phyloP scores from a whole-genome alignment of 2,329 filamentous ascomycete genomes.

The Ustulina deusta region DNA sequence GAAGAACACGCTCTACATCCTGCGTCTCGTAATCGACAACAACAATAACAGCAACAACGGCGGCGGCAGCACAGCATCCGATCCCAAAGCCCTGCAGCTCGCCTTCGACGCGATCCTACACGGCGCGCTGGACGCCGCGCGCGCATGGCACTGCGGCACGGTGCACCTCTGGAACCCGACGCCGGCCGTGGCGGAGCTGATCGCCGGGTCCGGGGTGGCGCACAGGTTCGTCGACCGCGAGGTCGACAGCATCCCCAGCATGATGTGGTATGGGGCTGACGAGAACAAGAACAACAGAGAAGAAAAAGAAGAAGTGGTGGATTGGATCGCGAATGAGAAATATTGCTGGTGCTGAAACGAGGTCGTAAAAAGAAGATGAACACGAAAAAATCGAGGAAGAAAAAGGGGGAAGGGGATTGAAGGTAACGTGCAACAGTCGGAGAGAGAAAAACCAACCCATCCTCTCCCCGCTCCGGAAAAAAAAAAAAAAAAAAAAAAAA shows the following conservation, averaged over 20 bases:
- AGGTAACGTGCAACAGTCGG: neutral
- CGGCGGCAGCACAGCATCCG: neutral
- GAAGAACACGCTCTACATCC: slow-evolving; percentile 77
- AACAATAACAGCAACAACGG: slow-evolving; percentile 44
- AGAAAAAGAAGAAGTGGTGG: slow-evolving; percentile 64
- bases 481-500: neutral
- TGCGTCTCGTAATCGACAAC: slow-evolving; percentile 75
- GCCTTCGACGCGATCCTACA: slow-evolving; percentile 73
- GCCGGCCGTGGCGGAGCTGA: slow-evolving; percentile 60
- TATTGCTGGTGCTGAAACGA: slow-evolving; percentile 76
- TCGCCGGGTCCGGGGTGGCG: slow-evolving; percentile 62
- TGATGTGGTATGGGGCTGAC: slow-evolving; percentile 75
- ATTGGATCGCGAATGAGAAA: slow-evolving; percentile 83
- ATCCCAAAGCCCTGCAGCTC: slow-evolving; percentile 56
- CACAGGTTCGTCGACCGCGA: slow-evolving; percentile 68
- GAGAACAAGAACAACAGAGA: slow-evolving; percentile 51
- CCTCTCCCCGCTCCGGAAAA: neutral
- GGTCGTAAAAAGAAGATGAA: neutral
- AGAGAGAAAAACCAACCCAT: neutral
- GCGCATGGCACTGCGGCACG: slow-evolving; percentile 74
- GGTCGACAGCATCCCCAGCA: slow-evolving; percentile 74
- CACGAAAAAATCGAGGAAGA: neutral
- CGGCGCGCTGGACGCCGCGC: slow-evolving; percentile 77
- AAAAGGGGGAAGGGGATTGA: neutral
- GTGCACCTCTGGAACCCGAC: slow-evolving; percentile 89